Percentiles rank a stretch among this genome's conserved stretches.
These are phyloP conservation scores for Paecilomyces formosus DNA, from an alignment of 2,329 filamentous ascomycete genomes.

Conservation along the genomic window DNA sequence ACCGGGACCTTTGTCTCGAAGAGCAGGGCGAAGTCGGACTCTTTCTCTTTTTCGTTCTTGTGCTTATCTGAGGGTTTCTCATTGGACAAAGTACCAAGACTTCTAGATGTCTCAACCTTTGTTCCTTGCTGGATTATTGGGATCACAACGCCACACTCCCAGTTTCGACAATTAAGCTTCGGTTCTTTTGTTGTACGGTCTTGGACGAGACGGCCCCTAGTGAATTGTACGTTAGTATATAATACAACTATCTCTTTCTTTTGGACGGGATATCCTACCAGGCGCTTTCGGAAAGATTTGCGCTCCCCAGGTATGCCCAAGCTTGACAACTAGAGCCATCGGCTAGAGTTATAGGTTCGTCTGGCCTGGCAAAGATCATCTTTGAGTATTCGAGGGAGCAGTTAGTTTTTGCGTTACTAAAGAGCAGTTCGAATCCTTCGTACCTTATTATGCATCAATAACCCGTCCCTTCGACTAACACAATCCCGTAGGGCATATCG, in stretches of 20 bases:
- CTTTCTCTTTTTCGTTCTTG: slow-evolving; percentile 23
- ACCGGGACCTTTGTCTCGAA: slow-evolving; percentile 37
- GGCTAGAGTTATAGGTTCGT: slow-evolving; percentile 14
- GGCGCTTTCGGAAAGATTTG: slow-evolving; percentile 86
- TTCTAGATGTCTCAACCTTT: slow-evolving; percentile 5
- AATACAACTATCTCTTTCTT: neutral
- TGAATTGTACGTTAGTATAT: neutral
- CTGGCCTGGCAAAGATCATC: slow-evolving; percentile 27
- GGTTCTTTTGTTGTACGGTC: slow-evolving; percentile 59
- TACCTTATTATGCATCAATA: slow-evolving; percentile 87
- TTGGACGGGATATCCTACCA: slow-evolving; percentile 53
- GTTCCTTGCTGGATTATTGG: slow-evolving; percentile 38
- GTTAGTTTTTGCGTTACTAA: neutral
- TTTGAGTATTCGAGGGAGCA: slow-evolving; percentile 8
- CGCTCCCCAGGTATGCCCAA: slow-evolving; percentile 84
- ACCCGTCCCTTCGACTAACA: slow-evolving; percentile 58
- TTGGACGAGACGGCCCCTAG: slow-evolving; percentile 68
- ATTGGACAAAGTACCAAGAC: neutral
- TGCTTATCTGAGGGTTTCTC: slow-evolving; percentile 16
- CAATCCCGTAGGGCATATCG: slow-evolving; percentile 65
- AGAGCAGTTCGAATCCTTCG: slow-evolving; percentile 23
- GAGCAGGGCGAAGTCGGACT: slow-evolving; percentile 12
- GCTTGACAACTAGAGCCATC: slow-evolving; percentile 35
- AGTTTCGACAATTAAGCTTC: slow-evolving; percentile 81
- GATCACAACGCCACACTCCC: slow-evolving; percentile 88